Evolutionary conservation across 805 yeast species (phyloP), one percentile per base, ranked within the genome.

Genomic region (Metschnikowia shivogae): DNA sequence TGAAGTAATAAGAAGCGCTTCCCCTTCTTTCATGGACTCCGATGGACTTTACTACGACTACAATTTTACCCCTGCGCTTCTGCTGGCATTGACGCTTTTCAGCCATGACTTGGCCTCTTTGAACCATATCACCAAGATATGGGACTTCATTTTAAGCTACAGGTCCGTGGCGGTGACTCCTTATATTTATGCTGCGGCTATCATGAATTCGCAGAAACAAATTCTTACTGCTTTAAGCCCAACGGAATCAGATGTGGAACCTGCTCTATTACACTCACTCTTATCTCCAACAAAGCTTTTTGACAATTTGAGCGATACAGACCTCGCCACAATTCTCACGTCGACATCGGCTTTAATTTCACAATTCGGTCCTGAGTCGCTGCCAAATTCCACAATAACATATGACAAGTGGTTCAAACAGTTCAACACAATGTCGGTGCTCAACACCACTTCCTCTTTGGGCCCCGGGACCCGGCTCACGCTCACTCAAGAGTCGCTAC

Each of bases 31-130:
- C 45, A 13, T 53, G 4, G 45, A 52, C 36, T 48, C 65, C 1
- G 58, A 55, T 47, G 68, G 69, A 6, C 35, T 38, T 14, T 48
- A 49, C 24, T 71, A 56, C 54, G 71, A 66, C 49, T 71, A 70
- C 55, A 60, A 58, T 30, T 68, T 70, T 33, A 52, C 47, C 26
- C 90, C 80, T 57, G 85, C 89, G 0, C 63, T 93, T 12, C 85
- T 96, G 14, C 77, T 92, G 1, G 67, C 92, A 1, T 70, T 92
- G 30, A 89, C 98, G 1, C 54, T 87, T 37, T 88, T 82, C 59
- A 70, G 92, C 7, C 97, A 90, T 64, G 89, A 88, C 48, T 45
- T 70, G 33, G 78, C 69, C 36, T 69, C 73, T 29, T 64, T 75
- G 39, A 66, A 65, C 10, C 76, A 78, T 26, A 64, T 86, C 6